A percentile compares a stretch with the other conserved stretches of the same genome.
These are phyloP conservation scores for Bathelium albidoporum DNA, from an alignment of 495 filamentous ascomycete species.

Conservation along the genomic window DNA sequence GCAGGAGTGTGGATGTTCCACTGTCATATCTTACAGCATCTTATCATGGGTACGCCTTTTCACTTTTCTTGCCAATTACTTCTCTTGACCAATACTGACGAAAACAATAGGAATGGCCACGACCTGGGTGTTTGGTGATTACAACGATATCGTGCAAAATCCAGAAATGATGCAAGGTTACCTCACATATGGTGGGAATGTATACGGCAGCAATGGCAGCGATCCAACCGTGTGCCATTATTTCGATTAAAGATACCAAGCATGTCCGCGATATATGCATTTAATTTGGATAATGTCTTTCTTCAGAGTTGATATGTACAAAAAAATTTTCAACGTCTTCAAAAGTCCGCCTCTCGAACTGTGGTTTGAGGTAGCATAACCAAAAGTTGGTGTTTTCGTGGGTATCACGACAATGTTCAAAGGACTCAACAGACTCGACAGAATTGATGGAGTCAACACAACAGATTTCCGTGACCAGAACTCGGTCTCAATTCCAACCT, in stretches of 20 bases:
- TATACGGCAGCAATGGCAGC: slow-evolving; percentile 37
- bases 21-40: slow-evolving; percentile 50
- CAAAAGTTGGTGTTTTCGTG: too few species aligned
- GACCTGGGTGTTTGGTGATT: slow-evolving; percentile 43
- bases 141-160: slow-evolving; percentile 31
- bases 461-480: too few species aligned
- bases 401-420: not conserved
- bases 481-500: too few species aligned
- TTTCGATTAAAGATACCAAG: not conserved
- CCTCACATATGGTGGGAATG: slow-evolving; percentile 39
- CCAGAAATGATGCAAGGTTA: slow-evolving; percentile 38
- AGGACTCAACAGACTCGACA: too few species aligned
- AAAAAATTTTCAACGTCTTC: not conserved
- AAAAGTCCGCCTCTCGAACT: not conserved
- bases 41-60: slow-evolving; percentile 37
- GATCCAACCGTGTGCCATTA: not conserved
- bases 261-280: not conserved
- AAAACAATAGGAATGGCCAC: slow-evolving; percentile 37
- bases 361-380: too few species aligned
- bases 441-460: too few species aligned
- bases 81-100: slow-evolving; percentile 4
- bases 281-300: too few species aligned
- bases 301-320: not conserved
- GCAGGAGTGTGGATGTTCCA: slow-evolving; percentile 56
- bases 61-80: not conserved